Base-by-base conservation (phyloP, 2,329 filamentous ascomycete genomes). In the Herpotrichia juniperi region DNA sequence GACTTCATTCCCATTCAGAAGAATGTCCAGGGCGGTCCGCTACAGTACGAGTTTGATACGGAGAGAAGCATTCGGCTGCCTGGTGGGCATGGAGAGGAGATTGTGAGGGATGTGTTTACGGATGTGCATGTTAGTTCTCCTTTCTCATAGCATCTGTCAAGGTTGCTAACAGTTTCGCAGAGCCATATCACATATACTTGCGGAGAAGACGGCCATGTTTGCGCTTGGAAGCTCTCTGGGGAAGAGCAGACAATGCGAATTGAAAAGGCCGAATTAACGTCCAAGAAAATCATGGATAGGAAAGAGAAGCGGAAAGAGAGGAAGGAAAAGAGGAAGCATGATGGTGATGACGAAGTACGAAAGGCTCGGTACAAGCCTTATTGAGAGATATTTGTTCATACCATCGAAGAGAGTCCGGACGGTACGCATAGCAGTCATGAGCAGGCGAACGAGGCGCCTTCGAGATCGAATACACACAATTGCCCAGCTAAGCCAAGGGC, bases 131-230 rank as follows among this genome's bases (percentile, higher is more conserved):
- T 73, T 59, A 57, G 69, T 14, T 19, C 30, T 32, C 11, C 35
- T 11, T 30, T 24, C 11, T 42, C 30, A 2, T 39, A 31, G 19
- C 25, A 16, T 14, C 12, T n/a, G 21, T n/a, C 40, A n/a, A 45
- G 11, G 12, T 28, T 24, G n/a, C n/a, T 42, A 34, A 59, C 46
- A 24, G 11, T 4, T 8, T 21, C 2, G 32, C 42, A 73, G 69
- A 68, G 62, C 17, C 57, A 59, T 16, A 73, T 64, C 22, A 71
- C 74, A n/a, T 76, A 76, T 55, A 80, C 74, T 12, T 79, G 76
- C 55, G 79, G 79, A n/a, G 79, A 81, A 63, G 79, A 81, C 56
- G 76, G 78, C 8, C 64, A 64, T 5, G 67, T 81, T 25, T 73
- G 74, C 42, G 69, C 75, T 1, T 81, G 79, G 79, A 72, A 68